Base-by-base conservation (phyloP, 2,329 filamentous ascomycete species). In the Phyllosticta capitalensis region DNA sequence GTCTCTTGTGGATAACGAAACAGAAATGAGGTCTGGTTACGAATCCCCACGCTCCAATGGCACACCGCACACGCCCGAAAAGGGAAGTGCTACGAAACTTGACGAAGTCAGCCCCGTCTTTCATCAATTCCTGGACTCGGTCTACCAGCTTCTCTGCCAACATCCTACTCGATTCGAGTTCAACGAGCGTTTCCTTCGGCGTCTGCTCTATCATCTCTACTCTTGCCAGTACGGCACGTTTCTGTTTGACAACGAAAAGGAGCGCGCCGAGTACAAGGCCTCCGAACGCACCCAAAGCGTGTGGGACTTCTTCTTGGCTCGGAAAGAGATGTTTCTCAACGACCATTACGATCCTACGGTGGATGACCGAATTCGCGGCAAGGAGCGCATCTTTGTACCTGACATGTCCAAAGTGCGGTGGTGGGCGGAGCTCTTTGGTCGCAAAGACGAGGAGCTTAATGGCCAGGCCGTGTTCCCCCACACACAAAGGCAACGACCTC, bases 201-300 rank as follows among this genome's bases (percentile, higher is more conserved):
- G 94, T 20, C 78, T 99, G 2, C 79, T 97, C 1, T 99, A 97
- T 69, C 94, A 99, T 71, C 81, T 95, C 1, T 92, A 97, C 70
- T 92, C 92, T 0, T 96, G 92, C 65, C 94, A 99, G 71, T 99
- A 96, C 64, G 94, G 94, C 52, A 96, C 92, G 0, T 99, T 99
- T 71, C 79, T 99, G 5, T 96, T 89, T 74, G 96, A 99, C 75
- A 95, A 85, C 59, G 94, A 99, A 72, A 94, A 91, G 68, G 89
- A 96, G 67, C 86, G 94, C 3, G 77, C 83, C 17, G 88, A 94
- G 51, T 81, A 83, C 21, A 80, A 79, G 26, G 85, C 89, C 0
- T 77, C 79, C 48, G 85, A 91, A 66, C 81, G 83, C 58, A 95
- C 91, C 3, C 81, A 88, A 3, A 95, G 90, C 21, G 94, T 96